Conservation (phyloP, 352 stramenopile genomes). For the Phytophthora pinifolia region DNA sequence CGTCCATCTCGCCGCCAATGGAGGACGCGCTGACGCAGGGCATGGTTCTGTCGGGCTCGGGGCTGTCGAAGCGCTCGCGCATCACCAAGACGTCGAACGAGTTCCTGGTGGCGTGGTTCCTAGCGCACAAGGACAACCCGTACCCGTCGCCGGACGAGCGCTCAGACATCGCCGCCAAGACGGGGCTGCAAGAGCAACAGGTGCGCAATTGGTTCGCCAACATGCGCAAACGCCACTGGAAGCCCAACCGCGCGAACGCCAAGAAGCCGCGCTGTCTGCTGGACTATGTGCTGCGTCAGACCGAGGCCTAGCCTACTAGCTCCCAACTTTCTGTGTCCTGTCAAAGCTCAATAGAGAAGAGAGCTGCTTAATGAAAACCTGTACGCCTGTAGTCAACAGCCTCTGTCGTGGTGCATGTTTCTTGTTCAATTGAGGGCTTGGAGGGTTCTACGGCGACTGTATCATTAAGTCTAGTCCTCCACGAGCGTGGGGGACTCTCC, state of each 20-base stretch:
- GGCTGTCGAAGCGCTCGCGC: conserved; percentile 46
- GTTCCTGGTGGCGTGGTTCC: conserved; percentile 86
- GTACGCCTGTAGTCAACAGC: neutral
- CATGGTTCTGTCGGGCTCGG: conserved; percentile 28
- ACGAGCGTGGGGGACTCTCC: conserved; percentile 73
- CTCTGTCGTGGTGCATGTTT: conserved; percentile 28
- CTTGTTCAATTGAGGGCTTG: conserved; percentile 3
- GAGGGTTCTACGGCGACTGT: neutral
- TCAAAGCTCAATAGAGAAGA: neutral
- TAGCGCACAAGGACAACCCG: conserved; percentile 83
- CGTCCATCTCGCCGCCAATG: conserved; percentile 33
- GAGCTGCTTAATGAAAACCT: neutral
- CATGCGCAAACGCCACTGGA: conserved; percentile 90
- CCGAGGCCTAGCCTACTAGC: conserved; percentile 25
- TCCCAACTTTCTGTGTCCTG: no score
- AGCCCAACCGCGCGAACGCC: conserved; percentile 57
- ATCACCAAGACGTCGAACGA: conserved; percentile 79
- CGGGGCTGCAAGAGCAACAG: conserved; percentile 74
- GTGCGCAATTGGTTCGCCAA: conserved; percentile 90
- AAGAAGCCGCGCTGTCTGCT: conserved; percentile 83
- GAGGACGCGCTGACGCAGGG: conserved; percentile 37
- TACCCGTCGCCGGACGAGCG: conserved; percentile 75
- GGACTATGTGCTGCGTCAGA: conserved; percentile 75
- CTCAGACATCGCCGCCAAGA: conserved; percentile 63
- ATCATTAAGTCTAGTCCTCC: conserved; percentile 40